Percentiles rank a stretch among this genome's conserved stretches.
Conservation (phyloP, 495 filamentous ascomycete genomes). For the Gamarada debralockiae region DNA sequence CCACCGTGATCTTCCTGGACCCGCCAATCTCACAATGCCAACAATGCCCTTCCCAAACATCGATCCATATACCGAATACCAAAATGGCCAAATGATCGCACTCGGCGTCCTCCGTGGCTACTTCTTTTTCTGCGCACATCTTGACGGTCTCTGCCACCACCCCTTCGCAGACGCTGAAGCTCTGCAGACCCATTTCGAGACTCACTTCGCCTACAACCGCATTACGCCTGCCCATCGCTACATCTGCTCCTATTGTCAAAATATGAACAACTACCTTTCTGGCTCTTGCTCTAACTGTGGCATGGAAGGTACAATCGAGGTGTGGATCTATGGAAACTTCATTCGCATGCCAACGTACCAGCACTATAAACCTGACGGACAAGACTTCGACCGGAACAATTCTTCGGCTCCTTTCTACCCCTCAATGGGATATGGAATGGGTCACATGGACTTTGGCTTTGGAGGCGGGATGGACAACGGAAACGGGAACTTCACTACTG, state of each 20-base stretch:
- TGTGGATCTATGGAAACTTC: conserved; percentile 21
- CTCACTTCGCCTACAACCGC: conserved; percentile 20
- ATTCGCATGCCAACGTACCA: conserved; percentile 9
- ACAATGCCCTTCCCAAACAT: not conserved
- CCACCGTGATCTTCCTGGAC: not conserved
- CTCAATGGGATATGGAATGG: too few relatives aligned
- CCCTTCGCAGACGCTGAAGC: conserved; percentile 7
- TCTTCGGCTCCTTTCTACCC: not conserved
- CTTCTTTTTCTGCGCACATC: conserved; percentile 14
- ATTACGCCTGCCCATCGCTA: conserved; percentile 16
- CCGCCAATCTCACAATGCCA: not conserved
- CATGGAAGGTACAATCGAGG: conserved; percentile 9
- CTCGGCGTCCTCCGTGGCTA: conserved; percentile 7
- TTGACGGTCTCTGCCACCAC: conserved; percentile 10
- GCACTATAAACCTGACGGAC: conserved; percentile 11
- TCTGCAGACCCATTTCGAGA: conserved; percentile 22
- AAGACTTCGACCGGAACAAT: not conserved
- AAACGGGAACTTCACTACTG: not conserved
- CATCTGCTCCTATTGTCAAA: conserved; percentile 14
- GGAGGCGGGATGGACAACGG: not conserved
- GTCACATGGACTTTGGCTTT: not conserved
- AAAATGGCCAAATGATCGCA: conserved; percentile 13
- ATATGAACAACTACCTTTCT: not conserved
- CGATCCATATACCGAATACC: conserved; percentile 12
- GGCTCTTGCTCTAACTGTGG: conserved; percentile 11